Percentiles rank a stretch among this genome's conserved stretches.
These are phyloP conservation scores for Fusarium sp. DNA, from an alignment of 2,329 filamentous ascomycete species.

Conservation along the genomic window DNA sequence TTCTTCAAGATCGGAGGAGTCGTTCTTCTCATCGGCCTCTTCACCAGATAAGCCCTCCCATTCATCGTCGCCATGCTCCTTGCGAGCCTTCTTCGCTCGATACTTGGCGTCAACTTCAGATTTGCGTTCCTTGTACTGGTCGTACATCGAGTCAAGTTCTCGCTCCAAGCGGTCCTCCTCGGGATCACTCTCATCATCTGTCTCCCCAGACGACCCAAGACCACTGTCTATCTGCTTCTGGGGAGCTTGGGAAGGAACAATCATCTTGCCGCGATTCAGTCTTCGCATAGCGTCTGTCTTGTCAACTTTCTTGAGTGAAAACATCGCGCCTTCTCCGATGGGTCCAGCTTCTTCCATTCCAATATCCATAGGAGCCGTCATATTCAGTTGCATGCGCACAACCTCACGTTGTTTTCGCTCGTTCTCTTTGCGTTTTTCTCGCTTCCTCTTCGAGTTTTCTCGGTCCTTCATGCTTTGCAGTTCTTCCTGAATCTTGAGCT, in stretches of 20 bases:
- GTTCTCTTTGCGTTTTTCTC: slow-evolving; percentile 87
- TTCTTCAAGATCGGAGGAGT: slow-evolving; percentile 66
- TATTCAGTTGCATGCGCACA: slow-evolving; percentile 96
- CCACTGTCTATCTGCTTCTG: slow-evolving; percentile 71
- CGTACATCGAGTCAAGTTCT: slow-evolving; percentile 89
- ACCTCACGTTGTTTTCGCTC: slow-evolving; percentile 95
- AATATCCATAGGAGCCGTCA: slow-evolving; percentile 95
- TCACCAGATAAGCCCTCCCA: slow-evolving; percentile 89
- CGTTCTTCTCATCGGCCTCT: slow-evolving; percentile 64
- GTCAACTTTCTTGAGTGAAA: slow-evolving; percentile 84
- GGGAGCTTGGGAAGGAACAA: slow-evolving; percentile 68
- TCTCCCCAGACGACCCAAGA: slow-evolving; percentile 64
- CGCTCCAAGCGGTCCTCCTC: slow-evolving; percentile 85
- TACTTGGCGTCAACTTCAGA: slow-evolving; percentile 86
- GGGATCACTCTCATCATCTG: slow-evolving; percentile 75
- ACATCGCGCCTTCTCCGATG: slow-evolving; percentile 84
- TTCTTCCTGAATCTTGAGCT: slow-evolving; percentile 89
- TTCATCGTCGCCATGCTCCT: slow-evolving; percentile 85
- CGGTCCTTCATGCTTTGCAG: slow-evolving; percentile 84
- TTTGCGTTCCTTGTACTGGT: slow-evolving; percentile 83
- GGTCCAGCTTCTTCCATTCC: slow-evolving; percentile 88
- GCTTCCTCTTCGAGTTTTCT: slow-evolving; percentile 80
- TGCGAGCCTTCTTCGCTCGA: slow-evolving; percentile 87
- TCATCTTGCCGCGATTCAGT: slow-evolving; percentile 79
- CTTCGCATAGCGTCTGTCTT: slow-evolving; percentile 76